Evolutionary conservation across 2,329 filamentous ascomycete species (phyloP), one percentile per base, ranked within the genome.

Genomic region (Colletotrichum lupini): DNA sequence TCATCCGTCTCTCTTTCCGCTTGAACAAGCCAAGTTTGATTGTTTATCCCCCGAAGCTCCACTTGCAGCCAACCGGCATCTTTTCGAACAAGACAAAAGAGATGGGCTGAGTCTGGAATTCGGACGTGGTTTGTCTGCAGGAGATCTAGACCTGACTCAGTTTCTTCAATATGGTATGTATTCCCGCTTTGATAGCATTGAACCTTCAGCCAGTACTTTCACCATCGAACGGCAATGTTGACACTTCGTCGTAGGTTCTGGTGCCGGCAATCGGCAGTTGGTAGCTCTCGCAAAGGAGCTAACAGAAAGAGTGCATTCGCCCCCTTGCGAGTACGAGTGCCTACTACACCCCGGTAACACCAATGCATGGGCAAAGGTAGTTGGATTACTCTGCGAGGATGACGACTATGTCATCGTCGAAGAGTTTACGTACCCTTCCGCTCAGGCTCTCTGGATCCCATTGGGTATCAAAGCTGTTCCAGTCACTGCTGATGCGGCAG

Each of bases 331-430:
- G 5, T 79, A 75, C 67, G 76, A 81, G 9, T 74, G 75, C 35
- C 66, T 81, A 1, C 69, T 80, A 35, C 77, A 80, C 30, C 70
- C 77, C 1, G 80, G 80, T 22, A 81, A 81, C 63, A 81, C 79
- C 1, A 79, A 80, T 67, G 79, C 78, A 9, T 81, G 79, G 80
- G 63, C 75, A 32, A 81, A 81, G 53, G 75, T 81, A 1, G 79
- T 81, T 4, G 77, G 77, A 0, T 63, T 81, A 30, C 74, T 81
- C 3, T 79, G 77, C 58, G 79, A 81, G 52, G 69, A 77, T 11
- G 75, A 74, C 28, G 79, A 81, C 57, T 75, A 67, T 28, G 78
- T 81, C n/a, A 74, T 81, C 3, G 74, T 76, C 6, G 80, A 81
- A 62, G 76, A 80, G 30, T 80, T 76, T 42, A 80, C 80, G 0